Base-by-base conservation (phyloP, 306 rosid genomes). In the Rosa persica region DNA sequence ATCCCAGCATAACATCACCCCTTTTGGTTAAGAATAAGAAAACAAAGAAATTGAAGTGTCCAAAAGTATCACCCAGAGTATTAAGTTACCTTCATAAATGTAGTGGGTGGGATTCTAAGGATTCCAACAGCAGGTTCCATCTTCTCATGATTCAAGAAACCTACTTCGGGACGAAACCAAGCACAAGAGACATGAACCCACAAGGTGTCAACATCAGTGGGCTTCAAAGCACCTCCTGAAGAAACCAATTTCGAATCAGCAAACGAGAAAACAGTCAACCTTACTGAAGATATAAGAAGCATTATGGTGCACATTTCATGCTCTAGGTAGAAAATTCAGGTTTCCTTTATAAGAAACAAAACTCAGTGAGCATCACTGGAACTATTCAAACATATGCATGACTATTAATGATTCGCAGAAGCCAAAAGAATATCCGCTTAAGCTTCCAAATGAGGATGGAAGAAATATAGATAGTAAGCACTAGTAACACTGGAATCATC, bases 61-160 rank as follows among this genome's bases (percentile, higher is more conserved):
- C 25, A 22, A 52, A 73, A 44, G 47, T 27, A 27, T 40, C 76
- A 15, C 71, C 66, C 55, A 23, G 40, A 77, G n/a, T 20, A 48
- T 40, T 61, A 39, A 38, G 54, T 77, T 84, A 95, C 99, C 98
- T 95, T 95, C 76, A 85, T 78, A 82, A 95, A 93, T 65, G 93
- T 78, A 78, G 61, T 81, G 19, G 94, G 79, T 70, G 98, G 97
- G 83, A 95, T 87, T 89, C 78, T 86, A 61, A 89, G 97, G 83
- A 95, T 89, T 86, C 99, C 99, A 49, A 82, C 75, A 44, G 99
- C 99, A 77, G 99, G 99, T 82, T 95, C 98, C 99, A 95, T 95
- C 83, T 74, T 85, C 86, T 86, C 93, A 48, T 87, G 90, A 80
- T 95, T 81, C 82, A 86, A 82, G 85, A 95, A 95, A 86, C 74